Base-by-base conservation (phyloP, 805 yeast species). In the Starmerella vaccinii region DNA sequence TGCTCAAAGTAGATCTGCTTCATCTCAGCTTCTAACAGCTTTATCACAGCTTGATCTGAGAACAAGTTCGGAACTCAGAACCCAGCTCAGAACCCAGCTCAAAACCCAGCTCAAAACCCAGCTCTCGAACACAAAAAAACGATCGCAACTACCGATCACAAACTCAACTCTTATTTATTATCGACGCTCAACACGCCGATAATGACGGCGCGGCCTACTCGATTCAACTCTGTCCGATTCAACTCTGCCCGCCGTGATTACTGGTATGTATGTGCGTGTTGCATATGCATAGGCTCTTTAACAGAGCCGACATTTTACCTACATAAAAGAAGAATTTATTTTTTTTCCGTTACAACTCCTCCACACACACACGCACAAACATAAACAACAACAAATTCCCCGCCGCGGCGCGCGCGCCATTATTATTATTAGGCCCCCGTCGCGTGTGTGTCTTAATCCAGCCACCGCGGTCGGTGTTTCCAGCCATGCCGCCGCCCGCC, bases 161-260 rank as follows among this genome's bases (percentile, higher is more conserved):
- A 26, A 26, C 13, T 27, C 33, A 41, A 26, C 45, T n/a, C 24
- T 27, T 41, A 41, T 41, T 41, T 41, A 41, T 41, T 41, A 41
- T 41, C 45, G 45, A 41, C 45, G 45, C 45, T 41, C 45, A 41
- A 41, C 45, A 41, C 45, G 45, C 45, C 45, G 45, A 41, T 41
- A 27, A 16, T 41, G 45, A 41, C 45, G 45, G 33, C 42, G 22
- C 34, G 45, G 45, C 33, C 45, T 27, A 23, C 24, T 13, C 45
- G 45, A 41, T 41, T 41, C 45, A 41, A 41, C 45, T 41, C 45
- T 18, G 22, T n/a, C 34, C 45, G 45, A 41, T 41, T 41, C 45
- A 41, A 41, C 45, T 41, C 45, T 41, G 45, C 45, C 45, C 45
- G 45, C 45, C 45, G 45, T 41, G 45, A 41, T 41, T 41, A 27